Evolutionary conservation across 352 stramenopile species (phyloP), one percentile per base, ranked within the genome.

Genomic region (Globisporangium yorkense): DNA sequence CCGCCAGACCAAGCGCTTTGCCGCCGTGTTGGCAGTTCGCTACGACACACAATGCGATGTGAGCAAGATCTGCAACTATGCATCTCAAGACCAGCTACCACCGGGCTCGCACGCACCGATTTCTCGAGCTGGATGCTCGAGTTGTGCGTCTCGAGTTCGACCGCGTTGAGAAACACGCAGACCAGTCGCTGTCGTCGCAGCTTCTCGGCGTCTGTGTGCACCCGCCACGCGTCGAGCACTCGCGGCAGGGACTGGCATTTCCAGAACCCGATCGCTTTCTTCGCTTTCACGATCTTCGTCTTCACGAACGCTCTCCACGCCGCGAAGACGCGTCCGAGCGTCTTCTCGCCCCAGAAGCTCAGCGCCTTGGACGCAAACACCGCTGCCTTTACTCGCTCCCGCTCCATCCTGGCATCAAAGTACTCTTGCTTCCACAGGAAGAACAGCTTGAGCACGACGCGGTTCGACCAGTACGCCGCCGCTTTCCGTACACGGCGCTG

Each of bases 91-190:
- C 24, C 24, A 27, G 24, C 24, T 27, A 27, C 24, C 1, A 2
- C 24, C 24, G 24, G 24, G 33, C 24, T 37, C 27, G 46, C 15
- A 51, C 68, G 0, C 64, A 87, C 71, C 52, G 63, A 69, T 54
- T 77, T 63, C 15, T 70, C 68, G 10, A 82, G 31, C 48, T 94
- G 81, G 0, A 35, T 45, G 1, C 68, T 75, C 13, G 84, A 94
- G 48, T 94, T 94, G 60, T 92, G 78, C 0, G 76, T 68, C 33
- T 91, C 76, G 3, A 94, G 70, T 9, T 71, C 70, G 12, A 78
- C 74, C 16, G 68, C 55, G 56, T 87, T 87, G 9, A 91, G 69
- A 46, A 87, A 92, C 0, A 94, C 64, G n/a, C 71, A 62, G 9
- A 63, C 59, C 9, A 94, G 51, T n/a, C 72, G 57, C 6, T 68